Conservation (phyloP, 2,329 filamentous ascomycete species). For the Fusarium lyarnte region DNA sequence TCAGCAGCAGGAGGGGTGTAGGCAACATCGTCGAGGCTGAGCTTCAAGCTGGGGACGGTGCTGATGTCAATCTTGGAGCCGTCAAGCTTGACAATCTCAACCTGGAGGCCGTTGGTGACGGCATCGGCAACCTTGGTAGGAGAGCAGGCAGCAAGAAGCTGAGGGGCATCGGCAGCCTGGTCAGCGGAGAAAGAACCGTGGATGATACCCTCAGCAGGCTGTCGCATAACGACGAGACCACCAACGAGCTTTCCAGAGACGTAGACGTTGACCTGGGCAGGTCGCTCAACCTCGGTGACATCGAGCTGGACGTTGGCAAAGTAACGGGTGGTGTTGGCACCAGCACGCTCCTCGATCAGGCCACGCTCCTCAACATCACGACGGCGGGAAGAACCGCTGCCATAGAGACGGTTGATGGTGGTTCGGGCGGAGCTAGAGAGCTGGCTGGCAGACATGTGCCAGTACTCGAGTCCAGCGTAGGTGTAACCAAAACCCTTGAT, state of each 20-base stretch:
- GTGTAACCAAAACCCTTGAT: conserved; percentile 52
- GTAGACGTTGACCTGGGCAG: conserved; percentile 49
- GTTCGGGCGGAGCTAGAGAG: conserved; percentile 45
- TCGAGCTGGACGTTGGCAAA: conserved; percentile 49
- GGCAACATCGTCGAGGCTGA: conserved; percentile 44
- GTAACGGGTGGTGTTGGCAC: conserved; percentile 44
- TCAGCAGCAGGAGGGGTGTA: conserved; percentile 40
- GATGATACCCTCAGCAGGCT: conserved; percentile 46
- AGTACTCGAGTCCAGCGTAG: conserved; percentile 51
- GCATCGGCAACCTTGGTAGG: conserved; percentile 39
- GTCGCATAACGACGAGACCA: conserved; percentile 50
- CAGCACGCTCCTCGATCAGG: conserved; percentile 19
- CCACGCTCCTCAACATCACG: conserved; percentile 32
- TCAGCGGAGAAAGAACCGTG: conserved; percentile 53
- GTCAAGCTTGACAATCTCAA: conserved; percentile 50
- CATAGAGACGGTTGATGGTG: conserved; percentile 50
- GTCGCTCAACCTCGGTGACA: conserved; percentile 48
- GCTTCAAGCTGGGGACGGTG: conserved; percentile 48
- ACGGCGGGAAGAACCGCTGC: conserved; percentile 16
- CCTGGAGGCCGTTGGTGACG: conserved; percentile 43
- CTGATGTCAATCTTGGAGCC: conserved; percentile 50
- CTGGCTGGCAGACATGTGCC: conserved; percentile 45
- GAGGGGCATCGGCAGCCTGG: conserved; percentile 70
- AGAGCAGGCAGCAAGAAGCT: conserved; percentile 56
- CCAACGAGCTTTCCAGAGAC: conserved; percentile 47